Base-by-base conservation (phyloP, 2,329 filamentous ascomycete species). In the Beauveria australis region DNA sequence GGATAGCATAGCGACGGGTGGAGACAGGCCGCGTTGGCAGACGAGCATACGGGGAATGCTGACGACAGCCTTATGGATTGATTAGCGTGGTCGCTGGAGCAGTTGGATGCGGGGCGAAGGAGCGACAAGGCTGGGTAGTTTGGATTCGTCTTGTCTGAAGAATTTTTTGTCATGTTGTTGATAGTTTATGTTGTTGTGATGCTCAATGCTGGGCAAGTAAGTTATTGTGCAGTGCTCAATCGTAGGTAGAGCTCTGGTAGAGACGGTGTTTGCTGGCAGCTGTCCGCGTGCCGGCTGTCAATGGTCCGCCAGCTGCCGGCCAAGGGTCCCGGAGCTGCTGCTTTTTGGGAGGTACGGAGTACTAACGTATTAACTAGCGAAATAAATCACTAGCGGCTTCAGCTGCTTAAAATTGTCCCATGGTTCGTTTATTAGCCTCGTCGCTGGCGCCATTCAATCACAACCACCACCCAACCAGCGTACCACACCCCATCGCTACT, bases 31-130 rank as follows among this genome's bases (percentile, higher is more conserved):
- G 56, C 56, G 56, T 59, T 46, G 48, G 24, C 56, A 37, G 26
- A 56, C 5, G 33, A 37, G 33, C 14, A 43, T 19, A 19, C 26
- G 37, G 37, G 26, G 40, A 40, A 40, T 53, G 59, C 59, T 61
- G 59, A 61, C 59, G 59, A 61, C 59, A 55, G 59, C 59, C 59
- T 61, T 61, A 53, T 53, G 40, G 40, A 37, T 6, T 16, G 2
- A 37, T 19, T 59, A 53, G 56, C 48, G 47, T 46, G 56, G 28
- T 28, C 22, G 24, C 51, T 46, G 56, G 44, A 40, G 56, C 10
- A 46, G 18, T 10, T 19, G 44, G n/a, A 19, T 53, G 56, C 56
- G 56, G 56, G 56, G 48, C 37, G 1, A 10, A 5, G 18, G 47
- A 19, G 22, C 12, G n/a, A 46, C n/a, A 53, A 59, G 56, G 56